Base-by-base conservation (phyloP, 2,329 filamentous ascomycete genomes). In the Monilinia vaccinii-corymbosi region DNA sequence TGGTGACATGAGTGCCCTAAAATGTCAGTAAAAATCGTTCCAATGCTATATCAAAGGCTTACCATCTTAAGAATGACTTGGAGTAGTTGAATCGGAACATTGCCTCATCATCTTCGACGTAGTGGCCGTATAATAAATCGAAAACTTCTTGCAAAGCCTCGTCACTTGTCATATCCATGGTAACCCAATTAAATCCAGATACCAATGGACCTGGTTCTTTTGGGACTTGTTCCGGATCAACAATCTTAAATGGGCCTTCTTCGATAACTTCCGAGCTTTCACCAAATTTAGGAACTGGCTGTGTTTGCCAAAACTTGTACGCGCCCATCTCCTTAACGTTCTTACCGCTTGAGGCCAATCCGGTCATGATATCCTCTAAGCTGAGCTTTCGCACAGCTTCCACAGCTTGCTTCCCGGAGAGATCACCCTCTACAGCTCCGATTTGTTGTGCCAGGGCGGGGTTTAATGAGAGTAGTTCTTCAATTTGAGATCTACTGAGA, bases 81-180 rank as follows among this genome's bases (percentile, higher is more conserved):
- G 91, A 96, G 77, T 99, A 99, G 74, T 94, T 93, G 80, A 99
- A 97, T 58, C 94, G 86, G 78, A 99, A 97, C 81, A 95, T 96
- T 63, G 93, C 91, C 73, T 96, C 92, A 68, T 91, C 88, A 73
- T 99, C 94, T 76, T 99, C 94, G 62, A 99, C 94, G 67, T 97
- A 99, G 76, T 99, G 94, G 59, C 91, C 88, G 66, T 89, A 90
- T 61, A 99, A 79, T 66, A 99, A 78, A 67, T 96, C 89, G 74
- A 92, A 96, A 8, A 99, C 86, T 76, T 99, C 94, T 69, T 91
- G 85, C 64, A 97, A 81, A 78, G 89, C 87, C 40, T 80, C 81
- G 51, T 90, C 85, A 67, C 91, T 82, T 25, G 83, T 85, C 67
- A 99, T 77, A 72, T 99, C 91, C 75, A 99, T 84, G 16, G 89